phyloP scores from a whole-genome alignment of 2,329 filamentous ascomycete genomes.

The Spiromastix sp. region DNA sequence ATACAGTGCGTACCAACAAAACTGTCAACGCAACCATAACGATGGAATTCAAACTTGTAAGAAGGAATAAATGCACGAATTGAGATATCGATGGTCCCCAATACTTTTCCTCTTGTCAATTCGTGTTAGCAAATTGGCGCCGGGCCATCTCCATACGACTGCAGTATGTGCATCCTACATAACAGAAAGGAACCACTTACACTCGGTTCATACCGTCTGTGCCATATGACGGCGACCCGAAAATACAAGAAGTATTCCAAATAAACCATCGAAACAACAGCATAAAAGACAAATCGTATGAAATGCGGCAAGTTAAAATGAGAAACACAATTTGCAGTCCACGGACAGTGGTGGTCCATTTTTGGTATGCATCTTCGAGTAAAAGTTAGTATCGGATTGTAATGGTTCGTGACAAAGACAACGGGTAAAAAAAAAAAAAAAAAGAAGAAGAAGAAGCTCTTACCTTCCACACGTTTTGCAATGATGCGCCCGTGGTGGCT shows the following conservation, averaged over 20 bases:
- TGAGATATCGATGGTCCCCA: slow-evolving; percentile 46
- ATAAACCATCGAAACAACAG: slow-evolving; percentile 46
- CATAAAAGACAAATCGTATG: slow-evolving; percentile 51
- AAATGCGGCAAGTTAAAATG: slow-evolving; percentile 57
- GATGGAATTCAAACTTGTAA: slow-evolving; percentile 45
- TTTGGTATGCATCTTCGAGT: slow-evolving; percentile 47
- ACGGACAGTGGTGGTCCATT: slow-evolving; percentile 59
- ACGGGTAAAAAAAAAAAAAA: neutral
- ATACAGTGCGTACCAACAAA: slow-evolving; percentile 44
- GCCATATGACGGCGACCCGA: slow-evolving; percentile 44
- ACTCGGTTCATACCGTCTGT: slow-evolving; percentile 44
- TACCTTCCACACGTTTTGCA: slow-evolving; percentile 54
- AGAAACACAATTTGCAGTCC: slow-evolving; percentile 57
- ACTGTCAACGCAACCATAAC: slow-evolving; percentile 46
- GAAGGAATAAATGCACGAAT: slow-evolving; percentile 45
- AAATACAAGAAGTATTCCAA: slow-evolving; percentile 46
- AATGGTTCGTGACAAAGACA: neutral
- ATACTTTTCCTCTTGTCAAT: slow-evolving; percentile 34
- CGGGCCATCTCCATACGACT: no score
- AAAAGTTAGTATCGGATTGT: slow-evolving; percentile 8
- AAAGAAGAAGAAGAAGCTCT: slow-evolving; percentile 5
- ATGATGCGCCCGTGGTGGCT: slow-evolving; percentile 55
- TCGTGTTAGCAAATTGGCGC: slow-evolving; percentile 1
- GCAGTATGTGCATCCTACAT: no score
- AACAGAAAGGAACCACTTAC: slow-evolving; percentile 31